Evolutionary conservation across 169 alveolate genomes (phyloP).

Genomic region (Blepharisma undulans): DNA sequence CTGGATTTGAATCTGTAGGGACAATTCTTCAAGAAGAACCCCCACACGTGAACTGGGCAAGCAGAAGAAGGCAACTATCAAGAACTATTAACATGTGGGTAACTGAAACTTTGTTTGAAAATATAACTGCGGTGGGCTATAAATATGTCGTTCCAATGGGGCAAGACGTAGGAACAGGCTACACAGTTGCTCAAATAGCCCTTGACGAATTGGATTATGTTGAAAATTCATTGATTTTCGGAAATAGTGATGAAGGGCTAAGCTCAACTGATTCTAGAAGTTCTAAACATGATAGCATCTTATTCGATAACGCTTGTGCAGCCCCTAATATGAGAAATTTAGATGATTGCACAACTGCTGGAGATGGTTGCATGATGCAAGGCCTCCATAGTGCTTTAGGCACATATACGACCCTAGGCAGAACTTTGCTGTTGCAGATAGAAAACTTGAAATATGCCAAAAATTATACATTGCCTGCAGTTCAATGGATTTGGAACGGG

Average conservation of each 20-base stretch:
- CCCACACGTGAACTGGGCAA: constrained; percentile 35
- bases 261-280: constrained; percentile 22
- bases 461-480: not conserved
- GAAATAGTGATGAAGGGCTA: constrained; percentile 1
- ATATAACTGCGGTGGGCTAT: constrained; percentile 26
- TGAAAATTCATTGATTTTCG: constrained; percentile 27
- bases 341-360: not conserved
- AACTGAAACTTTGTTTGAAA: constrained; percentile 20
- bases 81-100: constrained; percentile 35
- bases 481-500: not conserved
- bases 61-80: constrained; percentile 36
- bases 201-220: constrained; percentile 18
- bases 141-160: constrained; percentile 30
- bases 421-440: not conserved
- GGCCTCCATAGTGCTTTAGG: constrained; percentile 43
- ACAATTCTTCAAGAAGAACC: constrained; percentile 27
- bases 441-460: not conserved
- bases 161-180: constrained; percentile 29
- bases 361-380: constrained; percentile 21
- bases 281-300: not conserved
- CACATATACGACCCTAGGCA: not conserved
- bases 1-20: constrained; percentile 35
- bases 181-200: not conserved
- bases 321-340: not conserved
- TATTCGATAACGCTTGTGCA: constrained; percentile 27